Base-by-base conservation (phyloP, 139 green algal genomes). In the Chlamydomonas incerta region DNA sequence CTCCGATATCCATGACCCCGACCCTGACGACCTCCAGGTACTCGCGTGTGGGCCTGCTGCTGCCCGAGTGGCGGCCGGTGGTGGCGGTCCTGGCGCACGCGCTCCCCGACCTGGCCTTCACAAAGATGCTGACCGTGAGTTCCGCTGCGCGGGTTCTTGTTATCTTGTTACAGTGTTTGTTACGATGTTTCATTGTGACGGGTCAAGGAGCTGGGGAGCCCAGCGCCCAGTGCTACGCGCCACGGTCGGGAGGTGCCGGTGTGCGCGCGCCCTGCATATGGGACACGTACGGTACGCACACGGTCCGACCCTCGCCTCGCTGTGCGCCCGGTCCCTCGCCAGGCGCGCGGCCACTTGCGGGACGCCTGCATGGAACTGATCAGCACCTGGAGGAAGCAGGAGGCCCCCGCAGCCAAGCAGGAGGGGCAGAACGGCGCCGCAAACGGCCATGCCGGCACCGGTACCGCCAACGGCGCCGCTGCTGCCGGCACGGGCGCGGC, bases 1-100 rank as follows among this genome's bases (percentile, higher is more conserved):
- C n/a, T n/a, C n/a, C n/a, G n/a, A n/a, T n/a, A n/a, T n/a, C n/a
- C n/a, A n/a, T n/a, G n/a, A n/a, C n/a, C n/a, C n/a, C n/a, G n/a
- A n/a, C n/a, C n/a, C n/a, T n/a, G n/a, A n/a, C n/a, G n/a, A 28
- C 29, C 26, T 20, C 31, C 79, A 85, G 79, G 79, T 85, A 75
- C 65, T 63, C 47, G 0, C 79, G 79, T 0, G 33, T 87, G 20
- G 37, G 23, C 34, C 14, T 88, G 68, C 76, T 91, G 50, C 65
- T 91, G 11, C 87, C 82, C 17, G 72, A 73, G 69, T 34, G 75
- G 55, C 50, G 41, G 26, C 87, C 83, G 14, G 63, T 89, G 67
- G 62, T 87, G 21, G 66, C 41, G 0, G 0, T 20, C 1, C 3
- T 84, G 29, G 82, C 87, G 9, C 29, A 67, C 41, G 33, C 55